A percentile compares a stretch with the other conserved stretches of the same genome.
These are phyloP conservation scores for Starmerella geochares DNA, from an alignment of 805 yeast species.

Conservation along the genomic window DNA sequence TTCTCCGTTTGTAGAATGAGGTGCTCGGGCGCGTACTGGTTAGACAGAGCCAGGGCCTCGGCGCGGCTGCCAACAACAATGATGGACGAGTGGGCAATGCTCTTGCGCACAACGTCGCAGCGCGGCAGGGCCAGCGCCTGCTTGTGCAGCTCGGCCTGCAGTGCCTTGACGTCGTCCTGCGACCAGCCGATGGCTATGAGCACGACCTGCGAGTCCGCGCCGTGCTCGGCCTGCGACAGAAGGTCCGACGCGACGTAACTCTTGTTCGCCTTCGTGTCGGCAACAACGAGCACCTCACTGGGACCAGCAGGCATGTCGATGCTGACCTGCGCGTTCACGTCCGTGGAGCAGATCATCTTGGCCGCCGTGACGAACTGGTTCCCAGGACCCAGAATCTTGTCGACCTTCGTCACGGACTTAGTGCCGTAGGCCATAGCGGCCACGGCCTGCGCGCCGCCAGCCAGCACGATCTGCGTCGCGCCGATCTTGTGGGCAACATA, in stretches of 20 bases:
- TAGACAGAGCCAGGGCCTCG: slow-evolving; percentile 79
- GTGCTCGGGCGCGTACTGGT: slow-evolving; percentile 95
- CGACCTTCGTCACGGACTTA: slow-evolving; percentile 80
- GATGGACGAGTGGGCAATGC: slow-evolving; percentile 84
- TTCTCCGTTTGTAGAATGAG: slow-evolving; percentile 80
- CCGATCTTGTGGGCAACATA: slow-evolving; percentile 95
- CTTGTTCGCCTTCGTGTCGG: slow-evolving; percentile 79
- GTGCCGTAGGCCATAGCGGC: slow-evolving; percentile 99
- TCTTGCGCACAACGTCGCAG: slow-evolving; percentile 82
- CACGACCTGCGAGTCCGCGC: slow-evolving; percentile 94
- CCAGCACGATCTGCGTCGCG: slow-evolving; percentile 78
- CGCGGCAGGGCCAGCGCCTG: slow-evolving; percentile 85
- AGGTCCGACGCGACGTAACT: slow-evolving; percentile 96
- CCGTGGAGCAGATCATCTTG: slow-evolving; percentile 93
- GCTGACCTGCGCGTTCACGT: slow-evolving; percentile 85
- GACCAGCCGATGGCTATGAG: slow-evolving; percentile 70
- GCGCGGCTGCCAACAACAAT: slow-evolving; percentile 57
- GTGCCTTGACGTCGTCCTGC: slow-evolving; percentile 47
- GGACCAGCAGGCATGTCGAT: slow-evolving; percentile 99
- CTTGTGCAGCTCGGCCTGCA: slow-evolving; percentile 71
- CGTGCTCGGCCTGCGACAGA: slow-evolving; percentile 97
- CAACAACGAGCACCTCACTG: slow-evolving; percentile 88
- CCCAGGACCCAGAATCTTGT: slow-evolving; percentile 97
- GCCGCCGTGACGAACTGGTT: slow-evolving; percentile 99
- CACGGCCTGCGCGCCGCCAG: slow-evolving; percentile 99